Percentiles rank a stretch among this genome's conserved stretches.
These are phyloP conservation scores for Lachancea nothofagi DNA, from an alignment of 805 yeast genomes.

Conservation along the genomic window DNA sequence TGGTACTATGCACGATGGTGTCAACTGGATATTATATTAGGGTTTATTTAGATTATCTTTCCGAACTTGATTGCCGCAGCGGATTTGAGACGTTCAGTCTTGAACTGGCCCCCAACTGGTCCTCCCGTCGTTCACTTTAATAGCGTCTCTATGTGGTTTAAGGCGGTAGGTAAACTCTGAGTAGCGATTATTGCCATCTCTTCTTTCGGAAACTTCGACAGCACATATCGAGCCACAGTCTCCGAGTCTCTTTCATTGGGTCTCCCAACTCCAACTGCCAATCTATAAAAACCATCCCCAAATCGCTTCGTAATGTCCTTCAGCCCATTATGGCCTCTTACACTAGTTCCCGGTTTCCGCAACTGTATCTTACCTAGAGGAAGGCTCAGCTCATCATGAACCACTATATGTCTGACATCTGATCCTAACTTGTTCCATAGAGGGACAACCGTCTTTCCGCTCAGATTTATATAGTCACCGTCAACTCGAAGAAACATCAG, in stretches of 20 bases:
- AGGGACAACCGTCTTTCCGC: conserved; percentile 52
- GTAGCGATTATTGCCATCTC: conserved; percentile 42
- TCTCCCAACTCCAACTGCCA: conserved; percentile 75
- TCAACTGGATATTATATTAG: no score
- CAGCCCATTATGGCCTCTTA: conserved; percentile 84
- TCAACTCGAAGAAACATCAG: conserved; percentile 47
- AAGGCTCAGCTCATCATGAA: conserved; percentile 76
- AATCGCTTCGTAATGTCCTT: conserved; percentile 45
- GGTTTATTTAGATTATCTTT: no score
- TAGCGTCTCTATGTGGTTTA: conserved; percentile 33
- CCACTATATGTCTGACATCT: conserved; percentile 45
- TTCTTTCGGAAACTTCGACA: conserved; percentile 42
- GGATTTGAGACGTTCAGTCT: no score
- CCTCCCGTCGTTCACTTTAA: no score
- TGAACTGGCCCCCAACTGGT: no score
- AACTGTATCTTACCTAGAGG: conserved; percentile 62
- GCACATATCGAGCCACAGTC: conserved; percentile 56
- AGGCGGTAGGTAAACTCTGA: conserved; percentile 40
- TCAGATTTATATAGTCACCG: conserved; percentile 58
- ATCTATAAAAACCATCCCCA: conserved; percentile 51
- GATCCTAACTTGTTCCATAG: conserved; percentile 40
- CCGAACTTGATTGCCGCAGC: no score
- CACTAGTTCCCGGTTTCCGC: conserved; percentile 52
- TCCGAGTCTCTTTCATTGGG: conserved; percentile 43
- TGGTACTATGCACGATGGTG: no score